phyloP scores from a whole-genome alignment of 768 basidiomycete genomes.

The Panaeolus cyanescens region DNA sequence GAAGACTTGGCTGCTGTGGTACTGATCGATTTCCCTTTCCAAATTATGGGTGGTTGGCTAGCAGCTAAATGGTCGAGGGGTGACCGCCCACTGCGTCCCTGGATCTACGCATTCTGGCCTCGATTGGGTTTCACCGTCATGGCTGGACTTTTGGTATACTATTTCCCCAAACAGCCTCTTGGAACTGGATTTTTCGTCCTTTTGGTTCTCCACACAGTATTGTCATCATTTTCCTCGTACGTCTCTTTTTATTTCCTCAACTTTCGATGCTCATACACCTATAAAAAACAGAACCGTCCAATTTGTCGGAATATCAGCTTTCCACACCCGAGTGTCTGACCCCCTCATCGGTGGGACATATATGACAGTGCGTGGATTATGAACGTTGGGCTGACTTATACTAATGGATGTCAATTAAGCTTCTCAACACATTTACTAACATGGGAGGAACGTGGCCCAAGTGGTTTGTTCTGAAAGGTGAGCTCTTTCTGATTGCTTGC shows the following conservation, averaged over 20 bases:
- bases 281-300: conserved; percentile 80
- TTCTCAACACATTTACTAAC: conserved; percentile 94
- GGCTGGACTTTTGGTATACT: conserved; percentile 77
- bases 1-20: conserved; percentile 97
- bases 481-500: background rate
- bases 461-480: conserved; percentile 92
- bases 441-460: conserved; percentile 98
- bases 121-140: conserved; percentile 73
- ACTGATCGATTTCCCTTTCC: conserved; percentile 96
- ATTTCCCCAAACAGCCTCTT: conserved; percentile 81
- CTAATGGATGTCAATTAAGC: conserved; percentile 41
- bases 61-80: conserved; percentile 91
- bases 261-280: background rate
- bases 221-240: conserved; percentile 85
- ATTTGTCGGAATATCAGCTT: conserved; percentile 98
- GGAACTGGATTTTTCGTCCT: conserved; percentile 77
- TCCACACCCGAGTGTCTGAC: conserved; percentile 95
- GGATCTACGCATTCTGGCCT: conserved; percentile 92
- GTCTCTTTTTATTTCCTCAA: conserved; percentile 25
- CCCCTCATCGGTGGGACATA: conserved; percentile 98
- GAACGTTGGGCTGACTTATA: background rate
- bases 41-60: conserved; percentile 92
- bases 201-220: conserved; percentile 78
- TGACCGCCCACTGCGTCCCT: conserved; percentile 76
- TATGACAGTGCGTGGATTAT: conserved; percentile 83